Evolutionary conservation across 768 basidiomycete species (phyloP), one percentile per base, ranked within the genome.

Genomic region (Amylocystis lapponica): DNA sequence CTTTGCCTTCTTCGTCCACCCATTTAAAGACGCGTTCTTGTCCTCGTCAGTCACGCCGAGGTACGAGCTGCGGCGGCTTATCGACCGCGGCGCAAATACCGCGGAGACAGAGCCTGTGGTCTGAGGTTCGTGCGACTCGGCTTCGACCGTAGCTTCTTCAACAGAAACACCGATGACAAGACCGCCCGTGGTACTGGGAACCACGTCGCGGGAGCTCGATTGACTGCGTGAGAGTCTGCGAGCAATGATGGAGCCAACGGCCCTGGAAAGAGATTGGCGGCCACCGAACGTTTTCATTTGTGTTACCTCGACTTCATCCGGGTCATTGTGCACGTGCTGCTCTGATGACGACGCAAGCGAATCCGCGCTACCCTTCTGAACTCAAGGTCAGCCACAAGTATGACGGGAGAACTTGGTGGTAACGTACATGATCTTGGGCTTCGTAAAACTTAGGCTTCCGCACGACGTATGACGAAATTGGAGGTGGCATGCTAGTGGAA

Each of bases 141-240:
- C 47, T 48, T 58, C 54, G 32, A 54, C 49, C 10, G 55, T 58
- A 27, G 53, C 55, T 41, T 58, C 54, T 42, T 55, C 51, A 32
- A 59, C 56, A 9, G 55, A 55, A 14, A 61, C 57, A 17, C 49
- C 57, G 34, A 61, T 57, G 27, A 59, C 39, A 26, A 58, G 36
- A 4, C 45, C 50, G 38, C 37, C 39, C 23, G 45, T 44, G 11
- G 36, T 39, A 34, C 16, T 45, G 0, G 49, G 27, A 32, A 50
- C 41, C 27, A 56, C 43, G 27, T 56, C 55, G 16, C 52, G 46
- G 39, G 50, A 52, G 36, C 48, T 48, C 25, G 52, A 48, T 4
- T 45, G 43, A 13, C 51, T 50, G 35, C 56, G 51, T 26, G 60
- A 61, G 16, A 59, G 52, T n/a, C 56, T 45, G 11, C 55, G 55